Conservation (phyloP, 371 early-diverging fungal species). For the Zychaea mexicana region DNA sequence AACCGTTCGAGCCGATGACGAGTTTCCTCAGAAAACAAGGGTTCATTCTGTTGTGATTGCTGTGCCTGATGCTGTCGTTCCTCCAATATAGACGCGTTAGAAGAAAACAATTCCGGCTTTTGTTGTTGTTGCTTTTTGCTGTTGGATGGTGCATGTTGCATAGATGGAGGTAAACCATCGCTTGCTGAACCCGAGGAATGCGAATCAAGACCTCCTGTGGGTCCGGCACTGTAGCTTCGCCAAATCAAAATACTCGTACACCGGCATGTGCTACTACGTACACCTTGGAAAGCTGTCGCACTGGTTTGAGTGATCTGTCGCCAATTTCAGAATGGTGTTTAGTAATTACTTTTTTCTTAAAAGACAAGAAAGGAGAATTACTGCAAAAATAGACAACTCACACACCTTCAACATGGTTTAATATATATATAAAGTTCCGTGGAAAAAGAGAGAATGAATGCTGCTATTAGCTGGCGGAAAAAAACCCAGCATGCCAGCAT, state of each 20-base stretch:
- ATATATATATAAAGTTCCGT: no score
- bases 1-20: conserved; percentile 34
- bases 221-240: background rate
- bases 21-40: conserved; percentile 41
- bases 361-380: background rate
- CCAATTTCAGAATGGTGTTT: background rate
- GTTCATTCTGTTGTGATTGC: conserved; percentile 8
- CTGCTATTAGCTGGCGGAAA: no score
- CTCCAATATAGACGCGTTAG: background rate
- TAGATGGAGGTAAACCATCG: background rate
- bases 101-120: background rate
- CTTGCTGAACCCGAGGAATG: background rate
- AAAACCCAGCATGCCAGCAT: no score
- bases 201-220: background rate
- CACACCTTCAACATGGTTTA: background rate
- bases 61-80: background rate
- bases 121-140: background rate
- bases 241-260: background rate
- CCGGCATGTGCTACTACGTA: background rate
- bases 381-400: no score
- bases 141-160: background rate
- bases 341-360: background rate
- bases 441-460: no score
- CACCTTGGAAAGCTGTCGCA: background rate
- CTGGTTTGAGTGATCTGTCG: background rate